These are phyloP conservation scores for Ascochyta fabae DNA, from an alignment of 2,329 filamentous ascomycete genomes.

Conservation along the genomic window DNA sequence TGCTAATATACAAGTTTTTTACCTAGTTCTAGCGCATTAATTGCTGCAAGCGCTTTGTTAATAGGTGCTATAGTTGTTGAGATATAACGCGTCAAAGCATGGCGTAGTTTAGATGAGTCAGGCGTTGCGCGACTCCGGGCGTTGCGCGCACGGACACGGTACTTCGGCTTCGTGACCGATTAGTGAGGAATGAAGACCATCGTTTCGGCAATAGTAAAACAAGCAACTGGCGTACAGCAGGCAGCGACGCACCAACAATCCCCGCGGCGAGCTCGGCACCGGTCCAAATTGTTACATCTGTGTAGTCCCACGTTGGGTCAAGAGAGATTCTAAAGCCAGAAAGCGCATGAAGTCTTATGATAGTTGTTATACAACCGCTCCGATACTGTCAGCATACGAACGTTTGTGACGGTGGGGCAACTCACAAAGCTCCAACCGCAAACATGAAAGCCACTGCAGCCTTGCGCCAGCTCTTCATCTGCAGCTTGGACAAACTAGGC, in stretches of 20 bases:
- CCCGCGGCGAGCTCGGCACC: slow-evolving; percentile 33
- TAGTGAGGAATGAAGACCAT: background rate
- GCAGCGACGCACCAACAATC: slow-evolving; percentile 33
- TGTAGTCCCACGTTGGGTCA: slow-evolving; percentile 40
- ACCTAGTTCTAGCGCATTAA: no score
- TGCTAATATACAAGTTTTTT: no score
- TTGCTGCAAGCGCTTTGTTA: no score
- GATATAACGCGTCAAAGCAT: no score
- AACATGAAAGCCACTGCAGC: slow-evolving; percentile 33
- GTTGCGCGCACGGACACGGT: no score
- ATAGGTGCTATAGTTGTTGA: no score
- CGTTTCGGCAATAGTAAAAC: slow-evolving; percentile 12
- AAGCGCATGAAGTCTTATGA: slow-evolving; percentile 33
- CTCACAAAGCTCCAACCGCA: slow-evolving; percentile 27
- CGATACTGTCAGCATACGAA: background rate
- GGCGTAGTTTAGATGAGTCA: no score
- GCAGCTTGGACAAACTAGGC: slow-evolving; percentile 21
- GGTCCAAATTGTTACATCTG: slow-evolving; percentile 33
- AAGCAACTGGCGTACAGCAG: slow-evolving; percentile 31
- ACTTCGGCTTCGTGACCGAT: slow-evolving; percentile 7
- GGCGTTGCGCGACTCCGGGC: no score
- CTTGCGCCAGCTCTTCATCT: slow-evolving; percentile 27
- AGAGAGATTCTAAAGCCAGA: slow-evolving; percentile 30
- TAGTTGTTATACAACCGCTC: slow-evolving; percentile 28
- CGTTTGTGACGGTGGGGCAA: no score